Base-by-base conservation (phyloP, 192 early-diverging fungal genomes). In the Coemansia sp. region DNA sequence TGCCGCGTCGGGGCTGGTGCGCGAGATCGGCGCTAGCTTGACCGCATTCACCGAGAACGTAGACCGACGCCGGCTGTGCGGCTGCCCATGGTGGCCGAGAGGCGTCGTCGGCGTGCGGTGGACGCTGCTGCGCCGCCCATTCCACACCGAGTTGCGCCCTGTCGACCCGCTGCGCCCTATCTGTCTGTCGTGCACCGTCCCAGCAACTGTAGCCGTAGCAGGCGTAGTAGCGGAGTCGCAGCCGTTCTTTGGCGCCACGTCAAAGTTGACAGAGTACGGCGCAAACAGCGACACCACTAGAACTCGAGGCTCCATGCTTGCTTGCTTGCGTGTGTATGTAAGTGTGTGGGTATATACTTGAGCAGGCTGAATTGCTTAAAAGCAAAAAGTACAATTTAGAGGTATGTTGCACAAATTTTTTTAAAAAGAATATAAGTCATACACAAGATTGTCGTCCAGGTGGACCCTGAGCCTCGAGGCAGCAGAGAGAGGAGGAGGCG, bases 281-380 rank as follows among this genome's bases (percentile, higher is more conserved):
- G 92, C 83, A 69, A 90, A 90, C 8, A 94, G 77, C 9, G 90
- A 85, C 10, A 88, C 90, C n/a, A 92, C 86, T 13, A 92, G 77
- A 7, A 92, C 85, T 53, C 88, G 78, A 39, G 80, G 67, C 62
- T 82, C 80, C 80, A 82, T 81, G 34, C 34, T 38, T 39, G 35
- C 12, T 32, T 37, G 32, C n/a, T 20, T 27, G 56, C 16, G 4
- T 59, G 45, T 22, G 18, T 49, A 35, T 18, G 15, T 18, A 27
- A 27, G 55, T 18, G 32, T 0, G 5, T 18, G 30, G 43, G 35
- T 53, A 12, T 24, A 50, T 18, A 24, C 22, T 9, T 30, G 53
- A 16, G 30, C 27, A 32, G 29, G 30, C 27, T 55, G 29, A 32
- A 55, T 27, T 55, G 13, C 30, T 18, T 30, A 7, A 32, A 55